These are phyloP conservation scores for Thalia dealbata DNA, from an alignment of 176 grass and related monocot species.

Conservation along the genomic window DNA sequence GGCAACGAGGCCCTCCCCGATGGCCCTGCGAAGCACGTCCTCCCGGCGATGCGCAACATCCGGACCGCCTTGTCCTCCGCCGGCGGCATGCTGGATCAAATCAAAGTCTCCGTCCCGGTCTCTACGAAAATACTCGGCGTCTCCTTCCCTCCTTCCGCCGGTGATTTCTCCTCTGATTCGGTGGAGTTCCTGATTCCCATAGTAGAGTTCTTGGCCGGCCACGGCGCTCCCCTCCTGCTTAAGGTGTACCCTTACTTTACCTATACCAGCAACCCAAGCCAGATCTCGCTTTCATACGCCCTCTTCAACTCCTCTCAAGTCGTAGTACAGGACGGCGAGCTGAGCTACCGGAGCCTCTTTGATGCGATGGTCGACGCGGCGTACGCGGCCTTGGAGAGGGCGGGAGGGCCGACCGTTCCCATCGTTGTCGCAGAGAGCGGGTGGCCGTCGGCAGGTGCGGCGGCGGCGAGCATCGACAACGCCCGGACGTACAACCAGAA, in stretches of 20 bases:
- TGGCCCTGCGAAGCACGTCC: conserved; percentile 29
- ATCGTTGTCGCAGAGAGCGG: conserved; percentile 59
- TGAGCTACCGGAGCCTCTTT: conserved; percentile 64
- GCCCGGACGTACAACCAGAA: conserved; percentile 62
- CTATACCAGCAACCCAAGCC: conserved; percentile 18
- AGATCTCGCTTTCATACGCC: conserved; percentile 43
- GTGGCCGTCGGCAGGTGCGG: conserved; percentile 49
- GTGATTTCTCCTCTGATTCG: conserved; percentile 35
- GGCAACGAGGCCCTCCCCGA: conserved; percentile 64
- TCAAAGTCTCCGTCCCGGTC: conserved; percentile 57
- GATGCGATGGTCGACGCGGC: conserved; percentile 53
- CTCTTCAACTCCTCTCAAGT: conserved; percentile 32
- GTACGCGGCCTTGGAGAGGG: conserved; percentile 37
- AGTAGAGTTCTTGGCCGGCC: conserved; percentile 33
- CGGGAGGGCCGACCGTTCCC: conserved; percentile 27
- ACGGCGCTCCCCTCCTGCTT: conserved; percentile 34
- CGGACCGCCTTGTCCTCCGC: conserved; percentile 29
- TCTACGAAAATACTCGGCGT: conserved; percentile 39
- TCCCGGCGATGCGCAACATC: conserved; percentile 62
- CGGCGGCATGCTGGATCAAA: conserved; percentile 33
- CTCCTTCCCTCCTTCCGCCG: conserved; percentile 43
- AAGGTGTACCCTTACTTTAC: conserved; percentile 65
- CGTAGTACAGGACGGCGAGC: conserved; percentile 42
- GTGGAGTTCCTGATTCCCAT: conserved; percentile 38
- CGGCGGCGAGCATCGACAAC: conserved; percentile 19